These are phyloP conservation scores for Phytophthora europaea DNA, from an alignment of 352 stramenopile species.

Conservation along the genomic window DNA sequence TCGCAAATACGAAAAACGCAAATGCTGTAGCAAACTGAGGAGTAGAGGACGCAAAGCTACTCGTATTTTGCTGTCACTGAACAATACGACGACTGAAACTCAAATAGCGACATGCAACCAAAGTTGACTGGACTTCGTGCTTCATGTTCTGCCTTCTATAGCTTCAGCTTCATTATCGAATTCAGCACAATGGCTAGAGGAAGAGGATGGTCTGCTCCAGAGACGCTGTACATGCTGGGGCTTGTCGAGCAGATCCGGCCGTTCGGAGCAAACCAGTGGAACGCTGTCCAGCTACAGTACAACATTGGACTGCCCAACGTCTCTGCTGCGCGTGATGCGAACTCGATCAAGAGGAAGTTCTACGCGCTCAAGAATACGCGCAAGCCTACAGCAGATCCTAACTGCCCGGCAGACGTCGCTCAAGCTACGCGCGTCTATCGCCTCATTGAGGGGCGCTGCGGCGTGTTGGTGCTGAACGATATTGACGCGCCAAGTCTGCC, in stretches of 20 bases:
- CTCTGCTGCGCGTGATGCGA: neutral
- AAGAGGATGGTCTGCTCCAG: neutral
- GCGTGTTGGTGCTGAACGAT: neutral
- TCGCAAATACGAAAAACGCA: neutral
- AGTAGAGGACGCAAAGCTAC: neutral
- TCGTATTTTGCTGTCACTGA: neutral
- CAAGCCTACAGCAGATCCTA: conserved; percentile 12
- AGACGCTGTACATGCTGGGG: conserved; percentile 18
- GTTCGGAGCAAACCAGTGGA: conserved; percentile 17
- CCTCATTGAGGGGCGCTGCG: neutral
- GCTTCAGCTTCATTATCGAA: neutral
- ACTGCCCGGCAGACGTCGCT: neutral
- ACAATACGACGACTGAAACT: neutral
- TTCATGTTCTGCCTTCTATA: neutral
- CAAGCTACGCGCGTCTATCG: conserved; percentile 2
- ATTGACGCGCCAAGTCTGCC: neutral
- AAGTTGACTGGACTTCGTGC: neutral
- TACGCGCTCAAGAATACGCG: conserved; percentile 12
- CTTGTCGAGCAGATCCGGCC: conserved; percentile 13
- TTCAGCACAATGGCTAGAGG: conserved; percentile 2
- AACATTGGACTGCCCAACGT: neutral
- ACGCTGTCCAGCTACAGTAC: conserved; percentile 8
- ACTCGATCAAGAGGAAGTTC: conserved; percentile 12
- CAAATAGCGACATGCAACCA: neutral
- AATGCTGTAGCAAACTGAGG: neutral